phyloP scores from a whole-genome alignment of 371 early-diverging fungal species.

The Rhizomucor miehei region DNA sequence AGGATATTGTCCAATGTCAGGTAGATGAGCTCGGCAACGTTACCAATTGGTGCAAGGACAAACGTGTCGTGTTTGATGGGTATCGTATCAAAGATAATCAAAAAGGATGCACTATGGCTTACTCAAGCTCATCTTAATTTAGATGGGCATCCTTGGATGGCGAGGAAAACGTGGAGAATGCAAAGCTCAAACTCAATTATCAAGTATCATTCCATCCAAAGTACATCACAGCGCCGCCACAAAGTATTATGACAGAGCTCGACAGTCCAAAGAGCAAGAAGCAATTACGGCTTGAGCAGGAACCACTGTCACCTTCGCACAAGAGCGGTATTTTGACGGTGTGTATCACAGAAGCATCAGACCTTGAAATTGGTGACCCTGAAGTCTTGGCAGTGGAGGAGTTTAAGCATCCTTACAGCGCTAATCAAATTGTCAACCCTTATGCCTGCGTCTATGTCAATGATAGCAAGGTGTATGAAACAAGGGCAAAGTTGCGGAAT shows the following conservation, averaged over 20 bases:
- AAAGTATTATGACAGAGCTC: neutral
- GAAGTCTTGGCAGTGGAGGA: slow-evolving; percentile 18
- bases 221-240: slow-evolving; percentile 16
- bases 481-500: slow-evolving; percentile 23
- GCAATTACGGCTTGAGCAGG: slow-evolving; percentile 7
- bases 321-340: slow-evolving; percentile 25
- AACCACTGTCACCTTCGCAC: slow-evolving; percentile 8
- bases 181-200: slow-evolving; percentile 18
- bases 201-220: slow-evolving; percentile 33
- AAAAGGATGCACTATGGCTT: too few relatives aligned
- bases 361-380: slow-evolving; percentile 32
- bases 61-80: slow-evolving; percentile 30
- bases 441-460: slow-evolving; percentile 33
- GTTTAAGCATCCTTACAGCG: slow-evolving; percentile 30
- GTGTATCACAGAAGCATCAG: slow-evolving; percentile 19
- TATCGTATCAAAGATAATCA: slow-evolving; percentile 3
- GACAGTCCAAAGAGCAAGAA: slow-evolving; percentile 3
- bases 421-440: slow-evolving; percentile 23
- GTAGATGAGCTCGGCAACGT: slow-evolving; percentile 23
- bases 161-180: slow-evolving; percentile 6
- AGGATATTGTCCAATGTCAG: slow-evolving; percentile 20
- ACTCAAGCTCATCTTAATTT: neutral
- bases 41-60: slow-evolving; percentile 17
- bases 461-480: slow-evolving; percentile 27
- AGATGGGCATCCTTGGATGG: slow-evolving; percentile 33